Base-by-base conservation (phyloP, 257 asterid genomes). In the Paraleonurus japonicus region DNA sequence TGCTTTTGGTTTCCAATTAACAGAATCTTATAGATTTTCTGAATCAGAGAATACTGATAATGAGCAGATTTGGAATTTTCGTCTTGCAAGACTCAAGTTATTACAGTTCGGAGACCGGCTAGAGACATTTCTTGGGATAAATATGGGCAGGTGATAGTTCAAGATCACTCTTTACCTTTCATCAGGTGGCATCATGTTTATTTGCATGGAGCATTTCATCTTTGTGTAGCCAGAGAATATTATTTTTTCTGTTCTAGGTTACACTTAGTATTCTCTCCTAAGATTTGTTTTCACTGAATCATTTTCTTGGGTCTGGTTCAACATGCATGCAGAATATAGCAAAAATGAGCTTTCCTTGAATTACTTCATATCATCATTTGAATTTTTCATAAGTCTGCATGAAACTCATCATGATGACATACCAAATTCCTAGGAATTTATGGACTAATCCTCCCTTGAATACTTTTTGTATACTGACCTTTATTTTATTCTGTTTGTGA, bases 91-190 rank as follows among this genome's bases (percentile, higher is more conserved):
- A 72, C 93, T 95, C 33, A 89, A 86, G 70, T 80, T 95, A 77
- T 78, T 95, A 69, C 95, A 83, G 75, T 86, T 74, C 76, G 85
- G 88, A 72, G 99, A 95, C 82, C 86, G 89, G 81, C 84, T 95
- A 55, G 99, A 95, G 86, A 92, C 99, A 59, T 95, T 92, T 86
- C 76, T 95, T 75, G 97, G 96, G 69, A 90, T 95, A 80, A 95
- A 85, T 78, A 95, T 88, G 98, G 99, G 98, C 88, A 95, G 99
- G 99, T 95, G 81, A 81, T 81, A 64, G 60, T 77, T 65, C 76
- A 43, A 64, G 32, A 61, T 61, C 78, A 30, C 78, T 45, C 70
- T 67, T 72, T 75, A 35, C 60, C 77, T 81, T 54, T 61, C 61
- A 67, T 62, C 30, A 27, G 23, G 61, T 60, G 45, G 24, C 65